Evolutionary conservation across 2,329 filamentous ascomycete species (phyloP).

Genomic region (Leptographium radiaticola): DNA sequence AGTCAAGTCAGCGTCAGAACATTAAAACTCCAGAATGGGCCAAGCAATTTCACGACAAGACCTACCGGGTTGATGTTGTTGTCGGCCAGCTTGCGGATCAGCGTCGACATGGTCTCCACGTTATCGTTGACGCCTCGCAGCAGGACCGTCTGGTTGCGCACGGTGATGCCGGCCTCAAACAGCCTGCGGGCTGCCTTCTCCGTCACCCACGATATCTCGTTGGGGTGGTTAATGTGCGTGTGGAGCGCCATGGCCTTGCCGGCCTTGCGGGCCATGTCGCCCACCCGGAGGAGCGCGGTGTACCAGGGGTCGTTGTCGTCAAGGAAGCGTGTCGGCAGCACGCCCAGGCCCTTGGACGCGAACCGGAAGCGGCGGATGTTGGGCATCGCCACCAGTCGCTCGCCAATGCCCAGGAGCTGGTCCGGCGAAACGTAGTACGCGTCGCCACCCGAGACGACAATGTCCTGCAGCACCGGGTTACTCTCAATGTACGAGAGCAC

Average conservation of each 20-base stretch:
- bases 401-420: slow-evolving; percentile 38
- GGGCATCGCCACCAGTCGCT: slow-evolving; percentile 40
- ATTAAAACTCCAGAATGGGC: too few species aligned
- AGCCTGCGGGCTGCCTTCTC: slow-evolving; percentile 35
- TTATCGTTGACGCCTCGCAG: slow-evolving; percentile 46
- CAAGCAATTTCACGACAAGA: too few species aligned
- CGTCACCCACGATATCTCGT: slow-evolving; percentile 49
- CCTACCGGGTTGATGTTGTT: slow-evolving; percentile 44
- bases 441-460: slow-evolving; percentile 52
- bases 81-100: slow-evolving; percentile 41
- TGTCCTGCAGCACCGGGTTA: slow-evolving; percentile 36
- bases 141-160: slow-evolving; percentile 48
- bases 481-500: slow-evolving; percentile 43
- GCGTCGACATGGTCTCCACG: slow-evolving; percentile 33
- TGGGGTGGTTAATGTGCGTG: slow-evolving; percentile 52
- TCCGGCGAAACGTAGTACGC: slow-evolving; percentile 42
- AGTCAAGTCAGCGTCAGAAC: too few species aligned
- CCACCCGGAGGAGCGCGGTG: slow-evolving; percentile 35
- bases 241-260: slow-evolving; percentile 50
- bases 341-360: slow-evolving; percentile 48
- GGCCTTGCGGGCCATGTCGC: slow-evolving; percentile 32
- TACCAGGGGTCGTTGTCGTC: slow-evolving; percentile 39
- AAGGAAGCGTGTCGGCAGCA: slow-evolving; percentile 41
- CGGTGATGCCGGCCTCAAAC: slow-evolving; percentile 35
- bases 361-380: slow-evolving; percentile 48